A percentile compares a stretch with the other conserved stretches of the same genome.
Evolutionary conservation across 352 stramenopile species (phyloP).

Genomic region (Heterotrichella gracilis): DNA sequence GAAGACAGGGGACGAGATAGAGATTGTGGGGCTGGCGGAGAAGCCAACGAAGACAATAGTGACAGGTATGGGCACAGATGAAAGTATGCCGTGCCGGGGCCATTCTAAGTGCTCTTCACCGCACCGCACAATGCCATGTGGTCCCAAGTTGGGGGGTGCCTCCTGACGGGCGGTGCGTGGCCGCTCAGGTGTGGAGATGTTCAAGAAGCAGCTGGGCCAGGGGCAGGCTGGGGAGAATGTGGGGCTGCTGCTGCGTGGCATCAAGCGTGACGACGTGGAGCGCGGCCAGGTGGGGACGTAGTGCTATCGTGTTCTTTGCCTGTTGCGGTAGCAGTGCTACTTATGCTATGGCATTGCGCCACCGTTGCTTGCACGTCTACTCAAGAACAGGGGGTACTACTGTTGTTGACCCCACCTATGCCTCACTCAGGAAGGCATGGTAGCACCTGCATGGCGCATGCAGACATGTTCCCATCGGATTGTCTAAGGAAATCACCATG

Average conservation of each 20-base stretch:
- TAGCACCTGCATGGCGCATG: too few species aligned
- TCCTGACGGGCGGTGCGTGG: slow-evolving; percentile 30
- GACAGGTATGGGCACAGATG: slow-evolving; percentile 77
- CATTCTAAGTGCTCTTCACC: too few species aligned
- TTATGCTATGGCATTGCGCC: too few species aligned
- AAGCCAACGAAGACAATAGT: slow-evolving; percentile 35
- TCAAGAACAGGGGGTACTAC: too few species aligned
- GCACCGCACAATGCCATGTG: too few species aligned
- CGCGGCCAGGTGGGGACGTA: slow-evolving; percentile 49
- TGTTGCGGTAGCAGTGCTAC: not conserved
- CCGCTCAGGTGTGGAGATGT: slow-evolving; percentile 93
- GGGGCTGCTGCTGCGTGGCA: slow-evolving; percentile 50
- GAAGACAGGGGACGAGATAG: slow-evolving; percentile 45
- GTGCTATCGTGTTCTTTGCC: slow-evolving; percentile 20
- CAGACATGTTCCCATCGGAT: too few species aligned
- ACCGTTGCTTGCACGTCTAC: too few species aligned
- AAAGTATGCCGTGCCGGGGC: slow-evolving; percentile 57
- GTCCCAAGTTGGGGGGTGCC: slow-evolving; percentile 5
- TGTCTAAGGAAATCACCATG: too few species aligned
- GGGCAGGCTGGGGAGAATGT: slow-evolving; percentile 75
- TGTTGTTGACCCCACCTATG: too few species aligned
- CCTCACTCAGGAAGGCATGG: too few species aligned
- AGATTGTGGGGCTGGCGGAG: slow-evolving; percentile 33
- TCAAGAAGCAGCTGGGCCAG: slow-evolving; percentile 62
- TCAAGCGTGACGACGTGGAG: slow-evolving; percentile 63